Evolutionary conservation across 306 rosid genomes (phyloP).

Genomic region (Trifolium dubium): DNA sequence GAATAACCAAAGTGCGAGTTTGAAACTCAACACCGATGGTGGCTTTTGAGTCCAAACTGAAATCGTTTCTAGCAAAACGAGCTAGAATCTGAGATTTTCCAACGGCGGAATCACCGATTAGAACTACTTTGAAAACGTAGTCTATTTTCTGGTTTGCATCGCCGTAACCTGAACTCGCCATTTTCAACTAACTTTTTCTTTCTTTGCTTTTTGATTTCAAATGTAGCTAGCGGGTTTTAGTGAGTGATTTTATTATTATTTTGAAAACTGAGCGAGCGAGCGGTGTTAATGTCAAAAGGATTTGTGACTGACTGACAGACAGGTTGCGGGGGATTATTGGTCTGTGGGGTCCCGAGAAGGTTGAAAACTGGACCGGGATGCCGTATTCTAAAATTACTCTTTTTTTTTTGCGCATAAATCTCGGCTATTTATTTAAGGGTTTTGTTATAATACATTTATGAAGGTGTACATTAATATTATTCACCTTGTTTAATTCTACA

Average conservation of each 20-base stretch:
- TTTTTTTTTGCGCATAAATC: too few relatives aligned
- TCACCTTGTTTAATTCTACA: too few relatives aligned
- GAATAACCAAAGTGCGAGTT: slow-evolving; percentile 80
- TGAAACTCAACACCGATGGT: slow-evolving; percentile 96
- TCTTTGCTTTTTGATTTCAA: background rate
- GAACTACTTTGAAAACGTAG: slow-evolving; percentile 89
- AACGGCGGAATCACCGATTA: slow-evolving; percentile 94
- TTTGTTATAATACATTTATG: too few relatives aligned
- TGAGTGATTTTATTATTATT: background rate
- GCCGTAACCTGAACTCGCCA: slow-evolving; percentile 76
- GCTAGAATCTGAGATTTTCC: slow-evolving; percentile 94
- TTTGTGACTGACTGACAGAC: slow-evolving; percentile 19
- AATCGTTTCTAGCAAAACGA: slow-evolving; percentile 85
- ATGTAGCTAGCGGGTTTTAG: background rate
- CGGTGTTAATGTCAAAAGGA: background rate
- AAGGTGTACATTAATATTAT: too few relatives aligned
- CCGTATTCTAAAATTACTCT: too few relatives aligned
- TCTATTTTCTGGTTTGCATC: slow-evolving; percentile 89
- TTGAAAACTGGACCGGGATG: background rate
- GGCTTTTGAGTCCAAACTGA: slow-evolving; percentile 88
- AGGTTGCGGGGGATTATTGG: slow-evolving; percentile 41
- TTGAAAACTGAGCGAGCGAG: background rate
- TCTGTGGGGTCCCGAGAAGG: background rate
- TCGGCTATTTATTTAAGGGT: too few relatives aligned
- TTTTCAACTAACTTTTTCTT: slow-evolving; percentile 18